A percentile compares a stretch with the other conserved stretches of the same genome.
Conservation (phyloP, 768 basidiomycete species). For the Fistulinella prunicolor region DNA sequence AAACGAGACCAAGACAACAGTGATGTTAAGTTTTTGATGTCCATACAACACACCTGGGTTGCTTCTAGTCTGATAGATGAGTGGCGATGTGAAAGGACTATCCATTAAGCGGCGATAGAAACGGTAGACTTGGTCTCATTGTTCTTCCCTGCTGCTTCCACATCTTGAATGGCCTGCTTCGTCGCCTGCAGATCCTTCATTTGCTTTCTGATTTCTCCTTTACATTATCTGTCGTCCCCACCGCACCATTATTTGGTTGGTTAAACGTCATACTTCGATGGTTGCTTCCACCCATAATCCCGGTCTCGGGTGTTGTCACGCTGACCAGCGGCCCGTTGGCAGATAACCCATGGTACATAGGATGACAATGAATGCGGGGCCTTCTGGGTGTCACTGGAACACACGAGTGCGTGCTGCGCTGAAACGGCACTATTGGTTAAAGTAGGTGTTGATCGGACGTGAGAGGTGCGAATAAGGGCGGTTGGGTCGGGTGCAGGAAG, state of each 20-base stretch:
- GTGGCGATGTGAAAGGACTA: not conserved
- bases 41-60: constrained; percentile 2
- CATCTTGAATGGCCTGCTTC: constrained; percentile 65
- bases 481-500: constrained; percentile 62
- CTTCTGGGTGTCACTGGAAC: constrained; percentile 90
- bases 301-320: constrained; percentile 60
- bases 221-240: constrained; percentile 30
- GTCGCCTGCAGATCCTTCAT: constrained; percentile 68
- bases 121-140: constrained; percentile 49
- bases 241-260: constrained; percentile 27
- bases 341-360: constrained; percentile 74
- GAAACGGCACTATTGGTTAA: constrained; percentile 69
- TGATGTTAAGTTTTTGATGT: constrained; percentile 17
- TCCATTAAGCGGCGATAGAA: constrained; percentile 34
- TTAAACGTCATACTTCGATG: constrained; percentile 75
- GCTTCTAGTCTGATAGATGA: constrained; percentile 11
- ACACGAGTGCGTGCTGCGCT: constrained; percentile 83
- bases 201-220: constrained; percentile 50
- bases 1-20: constrained; percentile 12
- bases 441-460: constrained; percentile 37
- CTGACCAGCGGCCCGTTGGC: constrained; percentile 58
- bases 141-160: constrained; percentile 62
- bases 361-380: constrained; percentile 76
- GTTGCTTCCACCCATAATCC: constrained; percentile 64
- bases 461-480: constrained; percentile 71